Base-by-base conservation (phyloP, 805 yeast species). In the Sugiyamaella floridensis region DNA sequence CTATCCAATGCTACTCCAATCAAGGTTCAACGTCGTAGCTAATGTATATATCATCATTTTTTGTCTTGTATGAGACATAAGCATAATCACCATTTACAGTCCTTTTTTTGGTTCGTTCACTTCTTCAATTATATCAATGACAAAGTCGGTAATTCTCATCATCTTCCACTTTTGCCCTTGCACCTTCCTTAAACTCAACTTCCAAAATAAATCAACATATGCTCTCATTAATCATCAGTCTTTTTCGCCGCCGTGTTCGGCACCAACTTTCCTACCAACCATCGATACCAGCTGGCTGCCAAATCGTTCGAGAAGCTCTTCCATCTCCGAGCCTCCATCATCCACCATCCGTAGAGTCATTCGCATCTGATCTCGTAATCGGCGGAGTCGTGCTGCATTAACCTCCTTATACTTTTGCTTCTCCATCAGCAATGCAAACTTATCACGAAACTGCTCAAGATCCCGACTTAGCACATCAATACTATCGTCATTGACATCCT, bases 301-400 rank as follows among this genome's bases (percentile, higher is more conserved):
- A 40, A 77, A 60, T 29, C 45, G 43, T 42, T 59, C 57, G 18
- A 60, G 43, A 46, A 60, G 26, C 12, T 59, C 58, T 15, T 59
- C 56, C 45, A 53, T 48, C 15, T 43, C 42, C 15, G 19, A 18
- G 18, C 15, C 43, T 4, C 37, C 22, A 45, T 45, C 57, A 16
- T 58, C 54, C 22, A 58, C 47, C 48, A 55, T 9, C 19, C 37
- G n/a, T 16, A 54, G 29, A 7, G 60, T 56, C 22, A 41, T 53
- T 16, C 40, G 40, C 34, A 58, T 42, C 49, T 58, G 58, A 16
- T 37, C 40, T 22, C 54, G 54, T 12, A 58, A 54, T 15, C 48
- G 40, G 16, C 45, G 54, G 22, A 52, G n/a, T 40, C 49, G 50
- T 18, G 34, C 48, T 52, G 46, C 56, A 43, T 45, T 50, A 26